Percentiles rank a stretch among this genome's conserved stretches.
Conservation (phyloP, 768 basidiomycete species). For the Calocera cornea region DNA sequence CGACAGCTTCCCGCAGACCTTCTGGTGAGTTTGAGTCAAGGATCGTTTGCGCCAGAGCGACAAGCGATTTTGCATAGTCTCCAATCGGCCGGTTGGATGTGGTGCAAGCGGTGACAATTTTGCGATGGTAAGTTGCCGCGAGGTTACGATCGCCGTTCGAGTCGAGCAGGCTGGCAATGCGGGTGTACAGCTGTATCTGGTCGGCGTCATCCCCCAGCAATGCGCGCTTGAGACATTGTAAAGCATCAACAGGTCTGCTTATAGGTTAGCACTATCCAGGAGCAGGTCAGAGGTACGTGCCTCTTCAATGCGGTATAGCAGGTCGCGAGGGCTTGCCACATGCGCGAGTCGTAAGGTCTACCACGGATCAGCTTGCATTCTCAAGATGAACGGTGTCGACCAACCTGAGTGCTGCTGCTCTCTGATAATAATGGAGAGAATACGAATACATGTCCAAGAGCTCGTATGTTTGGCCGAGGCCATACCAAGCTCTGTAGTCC, state of each 20-base stretch:
- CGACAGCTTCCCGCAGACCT: slow-evolving; percentile 40
- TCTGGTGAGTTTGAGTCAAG: slow-evolving; percentile 24
- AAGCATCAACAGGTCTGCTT: slow-evolving; percentile 67
- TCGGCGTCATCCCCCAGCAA: slow-evolving; percentile 66
- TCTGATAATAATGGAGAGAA: slow-evolving; percentile 90
- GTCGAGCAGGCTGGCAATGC: slow-evolving; percentile 58
- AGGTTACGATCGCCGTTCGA: slow-evolving; percentile 51
- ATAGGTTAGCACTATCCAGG: not conserved
- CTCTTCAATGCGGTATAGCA: slow-evolving; percentile 87
- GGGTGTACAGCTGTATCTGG: slow-evolving; percentile 58
- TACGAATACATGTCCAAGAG: slow-evolving; percentile 94
- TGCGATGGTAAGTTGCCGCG: slow-evolving; percentile 67
- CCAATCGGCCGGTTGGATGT: slow-evolving; percentile 48
- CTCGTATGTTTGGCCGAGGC: slow-evolving; percentile 95
- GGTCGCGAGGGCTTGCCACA: slow-evolving; percentile 90
- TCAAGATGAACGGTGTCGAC: not conserved
- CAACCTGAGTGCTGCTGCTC: slow-evolving; percentile 83
- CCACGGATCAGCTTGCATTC: not conserved
- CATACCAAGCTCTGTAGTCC: slow-evolving; percentile 97
- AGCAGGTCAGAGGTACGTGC: slow-evolving; percentile 31
- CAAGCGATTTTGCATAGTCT: slow-evolving; percentile 71
- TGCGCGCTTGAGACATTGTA: slow-evolving; percentile 83
- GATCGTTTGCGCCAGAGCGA: slow-evolving; percentile 73
- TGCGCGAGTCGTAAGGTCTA: slow-evolving; percentile 87
- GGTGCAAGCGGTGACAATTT: slow-evolving; percentile 24